phyloP scores from a whole-genome alignment of 2,329 filamentous ascomycete species.

The Myriosclerotinia duriaeana region DNA sequence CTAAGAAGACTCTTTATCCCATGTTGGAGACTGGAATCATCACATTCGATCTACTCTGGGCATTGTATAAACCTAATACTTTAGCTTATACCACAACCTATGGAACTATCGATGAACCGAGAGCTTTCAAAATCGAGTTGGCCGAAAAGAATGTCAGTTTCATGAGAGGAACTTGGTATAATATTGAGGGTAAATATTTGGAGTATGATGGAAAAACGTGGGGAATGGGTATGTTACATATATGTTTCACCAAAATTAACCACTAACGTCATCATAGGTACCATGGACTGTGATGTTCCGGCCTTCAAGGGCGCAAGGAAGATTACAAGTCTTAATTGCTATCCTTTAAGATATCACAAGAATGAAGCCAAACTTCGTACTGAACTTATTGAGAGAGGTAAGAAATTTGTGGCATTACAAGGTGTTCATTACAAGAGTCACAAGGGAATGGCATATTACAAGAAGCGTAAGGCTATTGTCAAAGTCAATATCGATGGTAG shows the following conservation, averaged over 20 bases:
- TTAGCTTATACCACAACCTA: conserved; percentile 78
- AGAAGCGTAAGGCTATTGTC: conserved; percentile 70
- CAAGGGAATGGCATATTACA: conserved; percentile 81
- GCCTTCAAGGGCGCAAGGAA: conserved; percentile 79
- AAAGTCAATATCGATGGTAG: conserved; percentile 85
- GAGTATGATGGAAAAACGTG: conserved; percentile 88
- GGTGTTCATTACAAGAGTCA: conserved; percentile 82
- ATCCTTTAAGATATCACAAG: conserved; percentile 78
- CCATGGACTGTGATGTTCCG: conserved; percentile 65
- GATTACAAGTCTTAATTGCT: conserved; percentile 75
- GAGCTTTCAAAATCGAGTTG: conserved; percentile 78
- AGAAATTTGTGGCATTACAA: conserved; percentile 77
- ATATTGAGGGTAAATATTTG: conserved; percentile 74
- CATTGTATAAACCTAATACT: conserved; percentile 83
- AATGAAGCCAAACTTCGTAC: conserved; percentile 63
- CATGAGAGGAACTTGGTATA: conserved; percentile 72
- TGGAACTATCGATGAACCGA: conserved; percentile 70
- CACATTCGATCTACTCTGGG: conserved; percentile 86
- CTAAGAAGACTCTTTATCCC: conserved; percentile 76
- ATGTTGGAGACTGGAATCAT: conserved; percentile 80
- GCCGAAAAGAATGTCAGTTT: conserved; percentile 69
- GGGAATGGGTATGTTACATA: conserved; percentile 58
- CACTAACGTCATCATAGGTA: conserved; percentile 39
- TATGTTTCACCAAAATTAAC: not conserved
- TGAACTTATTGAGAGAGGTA: conserved; percentile 75